Conservation (phyloP, 208 protist genomes). For the Trypanosoma boissoni region DNA sequence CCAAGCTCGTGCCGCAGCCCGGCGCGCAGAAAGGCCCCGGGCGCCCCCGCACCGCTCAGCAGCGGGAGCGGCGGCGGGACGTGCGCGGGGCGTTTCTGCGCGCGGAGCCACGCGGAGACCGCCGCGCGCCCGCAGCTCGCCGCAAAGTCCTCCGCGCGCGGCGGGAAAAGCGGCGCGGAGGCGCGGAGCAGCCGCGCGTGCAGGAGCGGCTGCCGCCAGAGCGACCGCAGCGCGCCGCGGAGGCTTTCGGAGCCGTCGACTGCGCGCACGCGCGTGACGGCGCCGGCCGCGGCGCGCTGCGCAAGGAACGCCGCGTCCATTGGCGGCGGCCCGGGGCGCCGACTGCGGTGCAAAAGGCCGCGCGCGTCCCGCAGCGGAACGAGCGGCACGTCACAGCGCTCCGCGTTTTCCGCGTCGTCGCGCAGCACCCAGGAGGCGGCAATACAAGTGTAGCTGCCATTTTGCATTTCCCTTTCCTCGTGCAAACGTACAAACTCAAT, state of each 20-base stretch:
- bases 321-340: background rate
- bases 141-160: conserved; percentile 16
- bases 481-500: conserved; percentile 11
- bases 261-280: background rate
- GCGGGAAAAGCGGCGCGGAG: background rate
- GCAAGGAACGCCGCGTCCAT: conserved; percentile 1
- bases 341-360: conserved; percentile 7
- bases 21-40: conserved; percentile 8
- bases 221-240: background rate
- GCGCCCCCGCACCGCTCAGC: background rate
- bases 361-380: conserved; percentile 8
- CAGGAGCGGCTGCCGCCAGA: conserved; percentile 24
- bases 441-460: background rate
- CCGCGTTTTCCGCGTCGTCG: conserved; percentile 19
- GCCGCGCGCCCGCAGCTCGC: conserved; percentile 23
- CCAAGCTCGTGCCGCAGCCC: conserved; percentile 21
- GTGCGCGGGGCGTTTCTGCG: conserved; percentile 1
- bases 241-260: background rate
- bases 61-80: conserved; percentile 15
- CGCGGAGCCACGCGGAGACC: conserved; percentile 20
- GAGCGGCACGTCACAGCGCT: conserved; percentile 11
- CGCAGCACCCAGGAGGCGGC: conserved; percentile 12
- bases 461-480: background rate
- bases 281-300: background rate
- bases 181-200: conserved; percentile 10